A percentile compares a stretch with the other conserved stretches of the same genome.
These are phyloP conservation scores for Backusella australiensis DNA, from an alignment of 192 early-diverging fungal species.

Conservation along the genomic window DNA sequence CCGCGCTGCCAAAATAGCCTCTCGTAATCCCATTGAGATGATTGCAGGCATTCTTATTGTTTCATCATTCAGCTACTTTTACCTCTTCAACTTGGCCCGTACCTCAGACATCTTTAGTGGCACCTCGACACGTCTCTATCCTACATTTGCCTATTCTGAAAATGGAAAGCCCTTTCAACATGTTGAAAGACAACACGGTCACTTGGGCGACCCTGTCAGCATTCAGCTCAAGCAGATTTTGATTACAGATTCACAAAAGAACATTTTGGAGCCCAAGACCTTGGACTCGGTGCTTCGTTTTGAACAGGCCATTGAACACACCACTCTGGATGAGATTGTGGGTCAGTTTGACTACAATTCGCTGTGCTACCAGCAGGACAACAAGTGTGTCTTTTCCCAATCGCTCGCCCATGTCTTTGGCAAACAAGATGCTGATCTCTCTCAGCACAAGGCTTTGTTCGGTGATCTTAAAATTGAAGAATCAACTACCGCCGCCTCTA, in stretches of 20 bases:
- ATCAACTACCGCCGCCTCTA: conserved; percentile 8
- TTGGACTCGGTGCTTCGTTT: conserved; percentile 46
- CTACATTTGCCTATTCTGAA: conserved; percentile 40
- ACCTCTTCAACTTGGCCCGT: conserved; percentile 66
- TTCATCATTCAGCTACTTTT: conserved; percentile 76
- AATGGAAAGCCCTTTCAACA: background rate
- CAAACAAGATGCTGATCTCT: background rate
- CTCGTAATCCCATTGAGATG: conserved; percentile 79
- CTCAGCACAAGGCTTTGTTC: background rate
- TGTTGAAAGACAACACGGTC: background rate
- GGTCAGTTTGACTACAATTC: conserved; percentile 6
- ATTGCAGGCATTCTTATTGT: conserved; percentile 69
- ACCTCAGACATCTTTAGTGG: conserved; percentile 64
- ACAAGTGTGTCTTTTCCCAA: conserved; percentile 22
- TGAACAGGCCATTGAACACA: conserved; percentile 34
- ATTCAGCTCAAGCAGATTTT: conserved; percentile 58
- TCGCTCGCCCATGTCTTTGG: background rate
- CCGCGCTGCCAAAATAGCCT: conserved; percentile 47
- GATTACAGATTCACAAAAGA: conserved; percentile 37
- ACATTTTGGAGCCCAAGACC: conserved; percentile 42
- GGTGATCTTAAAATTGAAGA: conserved; percentile 12
- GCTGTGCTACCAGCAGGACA: conserved; percentile 36
- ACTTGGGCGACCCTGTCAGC: conserved; percentile 43
- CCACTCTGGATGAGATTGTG: conserved; percentile 27
- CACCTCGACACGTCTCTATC: conserved; percentile 37